These are phyloP conservation scores for Candida insectorum DNA, from an alignment of 805 yeast species.

Conservation along the genomic window DNA sequence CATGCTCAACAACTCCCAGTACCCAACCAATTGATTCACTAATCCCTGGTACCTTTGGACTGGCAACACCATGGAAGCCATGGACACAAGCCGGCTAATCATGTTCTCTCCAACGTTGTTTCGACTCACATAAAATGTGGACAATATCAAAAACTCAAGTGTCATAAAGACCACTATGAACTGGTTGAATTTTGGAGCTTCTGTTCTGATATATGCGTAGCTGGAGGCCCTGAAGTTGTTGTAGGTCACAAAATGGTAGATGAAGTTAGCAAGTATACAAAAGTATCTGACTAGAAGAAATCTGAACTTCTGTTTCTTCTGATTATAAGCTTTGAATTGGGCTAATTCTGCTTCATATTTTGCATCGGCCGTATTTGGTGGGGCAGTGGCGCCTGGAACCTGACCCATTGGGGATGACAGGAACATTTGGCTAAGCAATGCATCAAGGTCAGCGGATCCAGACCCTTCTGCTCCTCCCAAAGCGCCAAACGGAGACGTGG, in stretches of 20 bases:
- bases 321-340: constrained; percentile 29
- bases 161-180: constrained; percentile 29
- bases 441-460: constrained; percentile 31
- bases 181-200: constrained; percentile 5
- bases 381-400: constrained; percentile 6
- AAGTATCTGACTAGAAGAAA: constrained; percentile 29
- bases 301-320: constrained; percentile 27
- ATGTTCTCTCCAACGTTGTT: constrained; percentile 22
- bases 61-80: constrained; percentile 35
- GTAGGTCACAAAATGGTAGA: constrained; percentile 28
- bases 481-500: too few relatives aligned
- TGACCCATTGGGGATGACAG: constrained; percentile 32
- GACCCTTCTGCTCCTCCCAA: too few relatives aligned
- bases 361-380: constrained; percentile 7
- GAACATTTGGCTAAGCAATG: constrained; percentile 30
- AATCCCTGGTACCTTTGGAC: constrained; percentile 25
- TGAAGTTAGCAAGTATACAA: constrained; percentile 26
- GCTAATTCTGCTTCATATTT: constrained; percentile 25
- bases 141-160: constrained; percentile 29
- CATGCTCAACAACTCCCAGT: constrained; percentile 36
- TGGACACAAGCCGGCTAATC: constrained; percentile 24
- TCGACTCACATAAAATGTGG: constrained; percentile 28
- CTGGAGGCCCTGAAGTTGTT: constrained; percentile 20
- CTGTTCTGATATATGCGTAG: constrained; percentile 22
- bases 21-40: constrained; percentile 25